Evolutionary conservation across 345 rosid genomes (phyloP).

Genomic region (Hibiscus syriacus): DNA sequence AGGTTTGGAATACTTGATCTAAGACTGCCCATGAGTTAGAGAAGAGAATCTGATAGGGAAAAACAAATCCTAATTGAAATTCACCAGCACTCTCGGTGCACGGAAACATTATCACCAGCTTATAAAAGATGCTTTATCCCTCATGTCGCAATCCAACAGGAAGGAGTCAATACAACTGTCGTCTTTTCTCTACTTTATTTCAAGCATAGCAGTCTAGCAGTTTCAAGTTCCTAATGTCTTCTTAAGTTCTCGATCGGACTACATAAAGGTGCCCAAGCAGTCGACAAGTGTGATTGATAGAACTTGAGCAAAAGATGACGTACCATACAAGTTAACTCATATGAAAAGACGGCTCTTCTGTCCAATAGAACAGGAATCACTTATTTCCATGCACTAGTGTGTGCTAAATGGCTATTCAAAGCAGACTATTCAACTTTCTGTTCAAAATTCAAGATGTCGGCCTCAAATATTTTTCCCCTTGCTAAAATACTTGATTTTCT

Average conservation of each 20-base stretch:
- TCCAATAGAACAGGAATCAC: neutral
- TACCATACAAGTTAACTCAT: neutral
- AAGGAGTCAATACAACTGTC: no score
- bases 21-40: neutral
- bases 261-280: neutral
- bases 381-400: neutral
- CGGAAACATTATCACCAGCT: no score
- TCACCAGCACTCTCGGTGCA: neutral
- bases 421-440: neutral
- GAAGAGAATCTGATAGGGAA: neutral
- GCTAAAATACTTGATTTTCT: neutral
- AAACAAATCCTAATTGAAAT: neutral
- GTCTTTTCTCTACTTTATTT: no score
- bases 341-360: neutral
- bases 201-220: neutral
- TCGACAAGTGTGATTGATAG: neutral
- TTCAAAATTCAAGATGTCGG: neutral
- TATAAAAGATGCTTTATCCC: no score
- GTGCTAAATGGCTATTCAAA: neutral
- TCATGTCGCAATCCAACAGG: no score
- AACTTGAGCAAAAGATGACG: neutral
- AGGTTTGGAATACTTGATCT: neutral
- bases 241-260: neutral
- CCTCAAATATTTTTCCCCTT: neutral
- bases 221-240: neutral